Percentiles rank a stretch among this genome's conserved stretches.
Evolutionary conservation across 148 eudicot genomes (phyloP).

Genomic region (Hydrangea macrophylla): DNA sequence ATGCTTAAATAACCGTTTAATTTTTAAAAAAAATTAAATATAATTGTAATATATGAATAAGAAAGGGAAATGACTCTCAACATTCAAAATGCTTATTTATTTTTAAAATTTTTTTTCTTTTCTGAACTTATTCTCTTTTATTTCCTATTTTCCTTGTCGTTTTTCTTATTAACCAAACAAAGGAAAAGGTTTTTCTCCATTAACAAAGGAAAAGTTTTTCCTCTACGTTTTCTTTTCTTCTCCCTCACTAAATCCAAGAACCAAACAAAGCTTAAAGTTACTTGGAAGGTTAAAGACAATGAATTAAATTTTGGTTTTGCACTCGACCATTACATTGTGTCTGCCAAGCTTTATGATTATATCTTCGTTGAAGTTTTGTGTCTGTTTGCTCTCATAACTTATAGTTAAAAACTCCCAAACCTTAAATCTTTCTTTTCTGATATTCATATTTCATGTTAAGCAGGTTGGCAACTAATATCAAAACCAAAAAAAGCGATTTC

Average conservation of each 20-base stretch:
- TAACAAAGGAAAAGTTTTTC: too few relatives aligned
- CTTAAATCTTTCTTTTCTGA: neutral
- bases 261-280: neutral
- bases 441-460: conserved; percentile 4
- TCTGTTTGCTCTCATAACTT: neutral
- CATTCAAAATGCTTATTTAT: too few relatives aligned
- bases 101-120: too few relatives aligned
- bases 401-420: neutral
- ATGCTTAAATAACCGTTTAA: too few relatives aligned
- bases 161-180: too few relatives aligned
- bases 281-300: neutral
- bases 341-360: neutral
- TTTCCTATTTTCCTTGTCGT: too few relatives aligned
- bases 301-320: neutral
- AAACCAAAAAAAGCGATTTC: conserved; percentile 34
- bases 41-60: too few relatives aligned
- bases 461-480: conserved; percentile 31
- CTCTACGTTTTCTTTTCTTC: neutral
- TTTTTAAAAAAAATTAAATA: too few relatives aligned
- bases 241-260: neutral
- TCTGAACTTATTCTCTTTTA: too few relatives aligned
- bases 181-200: too few relatives aligned
- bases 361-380: neutral
- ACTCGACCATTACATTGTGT: neutral
- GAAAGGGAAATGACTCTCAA: too few relatives aligned